These are phyloP conservation scores for Santalum album DNA, from an alignment of 164 flowering plant genomes.

Conservation along the genomic window DNA sequence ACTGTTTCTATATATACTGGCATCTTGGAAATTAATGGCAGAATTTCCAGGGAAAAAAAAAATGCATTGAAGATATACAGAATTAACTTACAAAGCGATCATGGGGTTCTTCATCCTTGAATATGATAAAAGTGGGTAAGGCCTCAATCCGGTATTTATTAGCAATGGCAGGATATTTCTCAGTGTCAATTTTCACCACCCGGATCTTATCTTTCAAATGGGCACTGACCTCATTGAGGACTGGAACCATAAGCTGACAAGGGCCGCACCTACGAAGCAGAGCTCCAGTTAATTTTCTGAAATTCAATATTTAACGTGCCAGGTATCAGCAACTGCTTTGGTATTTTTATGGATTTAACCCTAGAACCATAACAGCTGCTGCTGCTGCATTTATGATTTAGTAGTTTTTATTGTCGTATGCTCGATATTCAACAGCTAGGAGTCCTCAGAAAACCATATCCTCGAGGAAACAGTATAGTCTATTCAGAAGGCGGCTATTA, in stretches of 20 bases:
- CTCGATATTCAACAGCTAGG: too few species aligned
- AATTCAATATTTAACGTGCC: too few species aligned
- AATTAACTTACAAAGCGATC: constrained; percentile 83
- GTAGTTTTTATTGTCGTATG: too few species aligned
- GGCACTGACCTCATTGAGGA: constrained; percentile 62
- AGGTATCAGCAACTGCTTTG: too few species aligned
- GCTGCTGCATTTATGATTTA: too few species aligned
- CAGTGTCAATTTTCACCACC: constrained; percentile 90
- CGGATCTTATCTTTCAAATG: constrained; percentile 55
- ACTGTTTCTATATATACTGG: too few species aligned
- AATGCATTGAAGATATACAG: not conserved
- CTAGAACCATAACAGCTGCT: too few species aligned
- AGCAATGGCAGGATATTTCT: constrained; percentile 82
- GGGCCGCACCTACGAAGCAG: constrained; percentile 85
- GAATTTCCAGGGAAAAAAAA: not conserved
- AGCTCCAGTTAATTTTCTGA: too few species aligned
- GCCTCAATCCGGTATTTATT: constrained; percentile 61
- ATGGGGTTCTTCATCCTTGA: constrained; percentile 68
- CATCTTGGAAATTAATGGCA: not conserved
- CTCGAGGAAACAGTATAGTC: too few species aligned
- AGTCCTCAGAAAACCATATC: too few species aligned
- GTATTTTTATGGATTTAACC: too few species aligned
- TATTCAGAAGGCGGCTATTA: not conserved
- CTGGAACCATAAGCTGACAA: constrained; percentile 86
- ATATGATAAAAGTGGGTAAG: constrained; percentile 83